Conservation (phyloP, 805 yeast genomes). For the Candida insectalens region DNA sequence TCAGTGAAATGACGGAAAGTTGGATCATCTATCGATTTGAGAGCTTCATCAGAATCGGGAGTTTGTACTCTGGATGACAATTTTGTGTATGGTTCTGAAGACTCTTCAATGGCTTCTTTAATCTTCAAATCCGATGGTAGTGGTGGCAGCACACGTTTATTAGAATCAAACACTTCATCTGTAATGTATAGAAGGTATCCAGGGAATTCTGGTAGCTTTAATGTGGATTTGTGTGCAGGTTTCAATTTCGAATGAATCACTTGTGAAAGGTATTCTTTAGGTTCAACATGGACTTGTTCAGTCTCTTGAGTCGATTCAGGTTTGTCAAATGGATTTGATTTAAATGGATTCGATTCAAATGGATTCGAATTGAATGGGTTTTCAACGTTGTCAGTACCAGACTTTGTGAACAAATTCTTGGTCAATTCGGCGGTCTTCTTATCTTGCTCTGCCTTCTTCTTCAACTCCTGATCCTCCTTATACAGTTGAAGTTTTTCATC, state of each 20-base stretch:
- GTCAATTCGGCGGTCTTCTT: slow-evolving; percentile 27
- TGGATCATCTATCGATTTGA: slow-evolving; percentile 59
- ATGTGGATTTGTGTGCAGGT: slow-evolving; percentile 1
- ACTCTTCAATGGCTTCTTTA: slow-evolving; percentile 6
- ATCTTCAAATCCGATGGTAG: slow-evolving; percentile 31
- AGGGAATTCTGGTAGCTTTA: slow-evolving; percentile 41
- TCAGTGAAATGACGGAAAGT: slow-evolving; percentile 73
- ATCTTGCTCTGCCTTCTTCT: slow-evolving; percentile 33
- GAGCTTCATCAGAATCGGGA: slow-evolving; percentile 34
- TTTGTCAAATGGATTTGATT: slow-evolving; percentile 16
- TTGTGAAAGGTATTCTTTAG: not conserved
- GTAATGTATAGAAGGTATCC: slow-evolving; percentile 68
- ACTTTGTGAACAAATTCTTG: slow-evolving; percentile 19
- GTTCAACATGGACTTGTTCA: not conserved
- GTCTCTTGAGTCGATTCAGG: slow-evolving; percentile 1
- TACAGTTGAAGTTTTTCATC: slow-evolving; percentile 31
- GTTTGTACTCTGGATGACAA: slow-evolving; percentile 4
- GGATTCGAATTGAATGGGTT: slow-evolving; percentile 16
- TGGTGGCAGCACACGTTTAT: slow-evolving; percentile 30
- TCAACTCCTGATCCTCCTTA: slow-evolving; percentile 32
- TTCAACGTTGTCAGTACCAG: slow-evolving; percentile 14
- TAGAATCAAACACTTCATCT: slow-evolving; percentile 49
- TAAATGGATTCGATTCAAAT: slow-evolving; percentile 22
- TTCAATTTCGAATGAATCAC: not conserved
- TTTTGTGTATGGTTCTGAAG: not conserved